phyloP scores from a whole-genome alignment of 106 monocot species.

The Dioscorea zingiberensis region DNA sequence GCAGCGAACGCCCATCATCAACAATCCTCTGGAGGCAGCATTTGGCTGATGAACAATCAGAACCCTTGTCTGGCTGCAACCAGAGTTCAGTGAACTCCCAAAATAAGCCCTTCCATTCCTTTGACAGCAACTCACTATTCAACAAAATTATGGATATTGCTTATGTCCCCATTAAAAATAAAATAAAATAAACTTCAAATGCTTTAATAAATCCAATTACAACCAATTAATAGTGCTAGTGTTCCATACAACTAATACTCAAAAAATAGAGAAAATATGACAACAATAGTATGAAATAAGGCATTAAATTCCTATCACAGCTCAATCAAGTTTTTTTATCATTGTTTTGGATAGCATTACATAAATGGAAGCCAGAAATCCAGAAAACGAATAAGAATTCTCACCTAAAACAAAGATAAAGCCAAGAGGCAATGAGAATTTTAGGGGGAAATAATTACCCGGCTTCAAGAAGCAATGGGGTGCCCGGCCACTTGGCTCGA shows the following conservation, averaged over 20 bases:
- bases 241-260: no score
- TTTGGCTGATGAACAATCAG: constrained; percentile 51
- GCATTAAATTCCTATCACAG: background rate
- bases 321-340: no score
- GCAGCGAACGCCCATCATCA: constrained; percentile 40
- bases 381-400: background rate
- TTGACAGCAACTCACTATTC: constrained; percentile 76
- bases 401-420: background rate
- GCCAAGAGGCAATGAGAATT: background rate
- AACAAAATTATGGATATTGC: background rate
- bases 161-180: background rate
- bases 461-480: constrained; percentile 57
- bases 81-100: constrained; percentile 81
- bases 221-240: background rate
- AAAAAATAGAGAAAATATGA: background rate
- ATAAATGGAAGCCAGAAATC: background rate
- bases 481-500: constrained; percentile 59
- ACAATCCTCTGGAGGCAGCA: constrained; percentile 66
- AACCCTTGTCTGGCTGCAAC: constrained; percentile 47
- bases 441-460: constrained; percentile 19
- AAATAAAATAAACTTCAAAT: background rate
- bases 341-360: background rate
- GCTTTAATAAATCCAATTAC: background rate
- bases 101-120: constrained; percentile 63
- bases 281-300: background rate